Conservation (phyloP, 805 yeast genomes). For the Debaryomyces tyrocola region DNA sequence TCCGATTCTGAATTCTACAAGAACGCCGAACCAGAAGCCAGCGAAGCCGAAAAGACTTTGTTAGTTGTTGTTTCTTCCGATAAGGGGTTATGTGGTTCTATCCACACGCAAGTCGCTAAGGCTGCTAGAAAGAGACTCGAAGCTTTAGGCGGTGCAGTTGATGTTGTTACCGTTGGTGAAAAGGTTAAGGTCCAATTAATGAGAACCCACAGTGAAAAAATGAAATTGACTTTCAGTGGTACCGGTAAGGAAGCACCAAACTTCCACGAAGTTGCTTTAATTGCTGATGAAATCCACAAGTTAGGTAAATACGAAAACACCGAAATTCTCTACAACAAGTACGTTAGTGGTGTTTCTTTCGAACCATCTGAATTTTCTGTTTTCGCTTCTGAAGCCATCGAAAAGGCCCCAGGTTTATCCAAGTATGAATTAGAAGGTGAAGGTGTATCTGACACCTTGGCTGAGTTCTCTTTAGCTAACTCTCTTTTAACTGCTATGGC, state of each 20-base stretch:
- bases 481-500: constrained; percentile 88
- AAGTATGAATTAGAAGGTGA: constrained; percentile 75
- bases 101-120: constrained; percentile 93
- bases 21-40: constrained; percentile 73
- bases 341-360: constrained; percentile 83
- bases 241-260: constrained; percentile 97
- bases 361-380: constrained; percentile 75
- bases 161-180: constrained; percentile 89
- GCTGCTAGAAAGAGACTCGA: constrained; percentile 69
- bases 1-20: constrained; percentile 78
- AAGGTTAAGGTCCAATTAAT: constrained; percentile 85
- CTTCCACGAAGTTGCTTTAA: constrained; percentile 83
- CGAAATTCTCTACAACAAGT: constrained; percentile 84
- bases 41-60: constrained; percentile 64
- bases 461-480: constrained; percentile 90
- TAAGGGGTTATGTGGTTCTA: constrained; percentile 98
- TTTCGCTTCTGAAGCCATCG: constrained; percentile 69
- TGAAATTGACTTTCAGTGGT: constrained; percentile 81
- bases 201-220: constrained; percentile 72
- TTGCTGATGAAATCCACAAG: constrained; percentile 77
- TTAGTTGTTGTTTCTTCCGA: constrained; percentile 90
- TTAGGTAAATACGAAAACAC: constrained; percentile 72
- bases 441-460: constrained; percentile 65
- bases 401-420: constrained; percentile 80
- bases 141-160: constrained; percentile 63